A percentile compares a stretch with the other conserved stretches of the same genome.
Conservation (phyloP, 164 flowering plant genomes). For the Sedum album region DNA sequence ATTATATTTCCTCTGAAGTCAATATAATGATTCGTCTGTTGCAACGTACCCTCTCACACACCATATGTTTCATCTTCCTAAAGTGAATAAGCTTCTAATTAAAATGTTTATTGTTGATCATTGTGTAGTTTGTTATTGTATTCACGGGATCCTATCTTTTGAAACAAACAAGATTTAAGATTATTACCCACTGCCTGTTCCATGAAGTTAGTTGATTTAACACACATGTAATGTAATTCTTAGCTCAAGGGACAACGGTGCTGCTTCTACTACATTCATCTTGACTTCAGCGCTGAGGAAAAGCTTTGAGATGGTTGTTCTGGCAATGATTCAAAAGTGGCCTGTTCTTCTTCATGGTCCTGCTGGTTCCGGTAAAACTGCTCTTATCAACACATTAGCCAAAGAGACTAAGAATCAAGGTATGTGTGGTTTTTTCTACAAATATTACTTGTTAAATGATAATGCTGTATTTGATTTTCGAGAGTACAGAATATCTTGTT, state of each 20-base stretch:
- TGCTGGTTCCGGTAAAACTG: slow-evolving; percentile 81
- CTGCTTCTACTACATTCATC: slow-evolving; percentile 33
- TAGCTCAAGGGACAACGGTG: slow-evolving; percentile 24
- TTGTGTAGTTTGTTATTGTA: neutral
- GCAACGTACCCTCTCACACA: too few species aligned
- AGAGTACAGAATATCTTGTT: neutral
- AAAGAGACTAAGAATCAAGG: slow-evolving; percentile 49
- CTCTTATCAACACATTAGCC: slow-evolving; percentile 61
- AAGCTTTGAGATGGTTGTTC: slow-evolving; percentile 63
- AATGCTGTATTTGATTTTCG: neutral
- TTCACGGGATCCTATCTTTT: neutral
- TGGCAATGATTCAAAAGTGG: slow-evolving; percentile 81
- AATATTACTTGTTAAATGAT: neutral
- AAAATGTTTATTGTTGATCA: neutral
- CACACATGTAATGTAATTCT: neutral
- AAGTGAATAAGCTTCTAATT: neutral
- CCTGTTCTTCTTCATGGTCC: slow-evolving; percentile 94
- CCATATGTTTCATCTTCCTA: too few species aligned
- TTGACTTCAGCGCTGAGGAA: slow-evolving; percentile 51
- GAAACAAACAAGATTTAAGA: neutral
- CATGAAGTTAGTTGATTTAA: neutral
- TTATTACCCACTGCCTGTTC: neutral
- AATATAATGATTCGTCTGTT: too few species aligned
- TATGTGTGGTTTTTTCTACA: slow-evolving; percentile 13
- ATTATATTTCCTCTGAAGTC: too few species aligned